Conservation (phyloP, 371 early-diverging fungal species). For the Circinella minor region DNA sequence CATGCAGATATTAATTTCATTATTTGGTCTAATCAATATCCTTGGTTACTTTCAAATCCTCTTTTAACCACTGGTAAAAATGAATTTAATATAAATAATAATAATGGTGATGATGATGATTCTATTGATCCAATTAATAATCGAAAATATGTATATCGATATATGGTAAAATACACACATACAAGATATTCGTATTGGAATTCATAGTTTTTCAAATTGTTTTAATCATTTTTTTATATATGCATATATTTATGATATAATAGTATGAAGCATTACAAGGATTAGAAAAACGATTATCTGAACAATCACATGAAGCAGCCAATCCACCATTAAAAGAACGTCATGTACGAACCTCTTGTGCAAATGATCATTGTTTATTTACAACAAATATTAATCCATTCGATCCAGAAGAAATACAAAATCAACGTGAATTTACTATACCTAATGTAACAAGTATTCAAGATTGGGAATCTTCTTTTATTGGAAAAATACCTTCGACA, state of each 20-base stretch:
- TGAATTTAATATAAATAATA: slow-evolving; percentile 17
- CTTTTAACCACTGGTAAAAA: slow-evolving; percentile 17
- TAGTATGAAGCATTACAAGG: slow-evolving; percentile 36
- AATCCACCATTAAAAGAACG: slow-evolving; percentile 24
- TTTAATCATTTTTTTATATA: too few species aligned
- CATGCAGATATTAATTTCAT: slow-evolving; percentile 61
- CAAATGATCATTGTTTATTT: slow-evolving; percentile 66
- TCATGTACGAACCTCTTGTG: slow-evolving; percentile 29
- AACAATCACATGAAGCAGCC: slow-evolving; percentile 6
- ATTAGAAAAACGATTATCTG: slow-evolving; percentile 22
- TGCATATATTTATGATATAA: too few species aligned
- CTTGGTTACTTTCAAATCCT: slow-evolving; percentile 63
- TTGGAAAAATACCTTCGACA: slow-evolving; percentile 35
- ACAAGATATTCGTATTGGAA: too few species aligned
- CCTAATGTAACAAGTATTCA: slow-evolving; percentile 42
- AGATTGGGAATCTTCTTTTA: slow-evolving; percentile 39
- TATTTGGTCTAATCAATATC: slow-evolving; percentile 65
- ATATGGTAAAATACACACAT: slow-evolving; percentile 7
- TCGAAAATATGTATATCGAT: neutral
- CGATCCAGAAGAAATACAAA: neutral
- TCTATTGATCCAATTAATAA: slow-evolving; percentile 3
- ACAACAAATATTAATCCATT: slow-evolving; percentile 57
- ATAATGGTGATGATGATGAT: too few species aligned
- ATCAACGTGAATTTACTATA: slow-evolving; percentile 27
- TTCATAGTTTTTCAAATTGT: too few species aligned